A percentile compares a stretch with the other conserved stretches of the same genome.
These are phyloP conservation scores for Metschnikowia anglica DNA, from an alignment of 805 yeast genomes.

Conservation along the genomic window DNA sequence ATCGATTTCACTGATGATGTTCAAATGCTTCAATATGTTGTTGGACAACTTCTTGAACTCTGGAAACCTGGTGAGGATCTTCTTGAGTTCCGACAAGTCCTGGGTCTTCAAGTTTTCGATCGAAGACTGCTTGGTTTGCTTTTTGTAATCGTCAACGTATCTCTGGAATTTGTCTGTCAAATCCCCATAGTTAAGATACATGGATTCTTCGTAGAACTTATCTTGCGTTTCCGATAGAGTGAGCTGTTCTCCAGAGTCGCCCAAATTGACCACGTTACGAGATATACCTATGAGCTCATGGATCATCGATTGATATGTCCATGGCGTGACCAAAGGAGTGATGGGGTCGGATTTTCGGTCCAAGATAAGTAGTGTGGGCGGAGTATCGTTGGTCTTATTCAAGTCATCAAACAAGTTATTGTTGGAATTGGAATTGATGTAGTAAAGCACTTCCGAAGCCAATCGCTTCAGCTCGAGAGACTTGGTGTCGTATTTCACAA, in stretches of 20 bases:
- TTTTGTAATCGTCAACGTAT: conserved; percentile 79
- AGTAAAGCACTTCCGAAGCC: conserved; percentile 63
- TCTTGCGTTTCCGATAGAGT: conserved; percentile 65
- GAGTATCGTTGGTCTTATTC: conserved; percentile 57
- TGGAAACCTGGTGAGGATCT: conserved; percentile 88
- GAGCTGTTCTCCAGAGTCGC: conserved; percentile 47
- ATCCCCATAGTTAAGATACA: conserved; percentile 93
- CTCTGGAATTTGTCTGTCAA: conserved; percentile 83
- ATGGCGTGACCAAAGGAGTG: conserved; percentile 88
- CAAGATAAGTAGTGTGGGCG: conserved; percentile 71
- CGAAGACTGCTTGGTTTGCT: conserved; percentile 67
- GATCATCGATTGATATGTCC: conserved; percentile 98
- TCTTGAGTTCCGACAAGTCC: conserved; percentile 85
- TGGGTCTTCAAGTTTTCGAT: conserved; percentile 56
- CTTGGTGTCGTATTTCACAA: conserved; percentile 72
- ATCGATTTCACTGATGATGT: conserved; percentile 84
- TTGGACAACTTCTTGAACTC: conserved; percentile 86
- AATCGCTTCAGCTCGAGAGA: conserved; percentile 63
- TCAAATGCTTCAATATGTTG: conserved; percentile 89
- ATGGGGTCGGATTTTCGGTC: conserved; percentile 90
- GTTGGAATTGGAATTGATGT: conserved; percentile 53
- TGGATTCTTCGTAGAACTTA: conserved; percentile 70
- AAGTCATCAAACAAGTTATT: conserved; percentile 63
- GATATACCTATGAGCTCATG: conserved; percentile 84
- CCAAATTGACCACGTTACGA: conserved; percentile 75